Conservation (phyloP, 225 moss, liverwort and hornwort species). For the Climacium dendroides region DNA sequence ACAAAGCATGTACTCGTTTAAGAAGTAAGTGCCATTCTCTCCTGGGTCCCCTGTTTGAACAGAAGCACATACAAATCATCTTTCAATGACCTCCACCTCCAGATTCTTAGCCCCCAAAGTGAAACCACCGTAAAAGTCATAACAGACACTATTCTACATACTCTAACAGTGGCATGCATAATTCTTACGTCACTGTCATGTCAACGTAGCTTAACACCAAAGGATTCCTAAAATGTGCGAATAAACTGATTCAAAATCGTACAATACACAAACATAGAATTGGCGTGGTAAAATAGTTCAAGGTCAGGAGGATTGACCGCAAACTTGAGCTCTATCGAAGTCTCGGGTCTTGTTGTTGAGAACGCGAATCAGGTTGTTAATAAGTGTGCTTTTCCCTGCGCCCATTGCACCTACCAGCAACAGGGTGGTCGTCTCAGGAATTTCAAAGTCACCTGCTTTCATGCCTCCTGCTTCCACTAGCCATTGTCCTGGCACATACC, state of each 20-base stretch:
- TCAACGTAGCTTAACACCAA: not conserved
- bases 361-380: slow-evolving; percentile 62
- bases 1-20: slow-evolving; percentile 52
- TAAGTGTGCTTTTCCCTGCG: slow-evolving; percentile 59
- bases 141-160: not conserved
- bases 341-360: slow-evolving; percentile 34
- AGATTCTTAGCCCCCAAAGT: not conserved
- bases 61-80: not conserved
- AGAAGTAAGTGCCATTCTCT: slow-evolving; percentile 61
- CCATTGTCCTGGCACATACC: slow-evolving; percentile 50
- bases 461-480: slow-evolving; percentile 19
- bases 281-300: not conserved
- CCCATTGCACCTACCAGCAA: slow-evolving; percentile 67
- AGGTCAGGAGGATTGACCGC: slow-evolving; percentile 12
- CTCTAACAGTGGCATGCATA: not conserved
- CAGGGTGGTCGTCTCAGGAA: slow-evolving; percentile 50
- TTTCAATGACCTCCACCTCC: not conserved
- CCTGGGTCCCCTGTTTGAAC: slow-evolving; percentile 39
- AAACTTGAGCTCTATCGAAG: slow-evolving; percentile 58
- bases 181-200: not conserved
- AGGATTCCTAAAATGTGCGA: not conserved
- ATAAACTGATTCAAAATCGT: not conserved
- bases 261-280: not conserved
- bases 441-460: slow-evolving; percentile 8
- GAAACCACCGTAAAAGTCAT: not conserved